Evolutionary conservation across 306 rosid genomes (phyloP).

Genomic region (Sicyos edulis): DNA sequence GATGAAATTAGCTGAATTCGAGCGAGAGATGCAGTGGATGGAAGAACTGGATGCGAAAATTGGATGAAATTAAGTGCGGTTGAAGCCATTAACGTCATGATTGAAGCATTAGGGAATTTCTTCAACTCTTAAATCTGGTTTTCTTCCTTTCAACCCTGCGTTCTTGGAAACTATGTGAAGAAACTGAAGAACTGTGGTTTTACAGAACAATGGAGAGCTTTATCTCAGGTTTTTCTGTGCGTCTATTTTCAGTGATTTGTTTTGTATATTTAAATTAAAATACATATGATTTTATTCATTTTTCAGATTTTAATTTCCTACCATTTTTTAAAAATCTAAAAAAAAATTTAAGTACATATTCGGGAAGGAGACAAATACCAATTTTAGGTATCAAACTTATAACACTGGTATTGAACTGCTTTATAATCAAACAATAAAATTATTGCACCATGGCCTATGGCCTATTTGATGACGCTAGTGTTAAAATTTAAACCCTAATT

Average conservation of each 20-base stretch:
- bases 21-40: conserved; percentile 34
- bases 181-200: background rate
- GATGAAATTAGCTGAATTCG: conserved; percentile 28
- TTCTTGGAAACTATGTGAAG: background rate
- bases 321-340: too few species aligned
- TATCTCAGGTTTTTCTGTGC: conserved; percentile 22
- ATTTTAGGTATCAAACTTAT: too few species aligned
- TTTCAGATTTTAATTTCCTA: too few species aligned
- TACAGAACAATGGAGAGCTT: background rate
- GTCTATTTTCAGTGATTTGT: background rate
- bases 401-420: too few species aligned
- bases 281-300: too few species aligned
- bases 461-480: too few species aligned
- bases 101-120: conserved; percentile 23
- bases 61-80: conserved; percentile 33
- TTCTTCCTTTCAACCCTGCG: conserved; percentile 14
- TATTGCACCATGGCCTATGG: too few species aligned
- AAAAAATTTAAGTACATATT: too few species aligned
- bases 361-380: too few species aligned
- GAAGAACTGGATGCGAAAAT: conserved; percentile 35
- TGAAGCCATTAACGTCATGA: conserved; percentile 44
- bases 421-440: too few species aligned
- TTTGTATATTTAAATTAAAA: too few species aligned
- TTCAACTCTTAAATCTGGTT: conserved; percentile 14
- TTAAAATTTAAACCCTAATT: too few species aligned